Conservation (phyloP, 345 rosid species). For the Moricandia moricandioides region DNA sequence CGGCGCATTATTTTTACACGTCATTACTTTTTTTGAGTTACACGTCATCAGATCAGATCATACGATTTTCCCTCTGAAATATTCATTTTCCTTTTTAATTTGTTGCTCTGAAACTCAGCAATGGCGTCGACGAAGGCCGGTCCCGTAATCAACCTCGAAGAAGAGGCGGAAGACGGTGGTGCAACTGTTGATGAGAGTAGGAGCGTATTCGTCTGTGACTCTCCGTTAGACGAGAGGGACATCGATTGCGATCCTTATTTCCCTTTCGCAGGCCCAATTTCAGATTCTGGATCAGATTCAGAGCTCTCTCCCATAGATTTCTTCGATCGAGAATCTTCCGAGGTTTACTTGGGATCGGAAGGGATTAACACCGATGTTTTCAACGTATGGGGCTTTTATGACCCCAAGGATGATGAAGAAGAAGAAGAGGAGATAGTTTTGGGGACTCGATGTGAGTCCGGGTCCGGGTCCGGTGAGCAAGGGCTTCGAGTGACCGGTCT, state of each 20-base stretch:
- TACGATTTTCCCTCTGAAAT: conserved; percentile 29
- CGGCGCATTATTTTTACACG: conserved; percentile 10
- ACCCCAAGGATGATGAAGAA: conserved; percentile 18
- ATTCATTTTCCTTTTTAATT: not conserved
- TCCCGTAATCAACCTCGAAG: conserved; percentile 16
- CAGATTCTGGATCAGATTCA: conserved; percentile 31
- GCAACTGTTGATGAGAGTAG: not conserved
- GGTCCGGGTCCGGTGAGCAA: conserved; percentile 26
- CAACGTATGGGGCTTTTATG: conserved; percentile 33
- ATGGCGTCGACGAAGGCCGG: conserved; percentile 41
- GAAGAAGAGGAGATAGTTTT: conserved; percentile 27
- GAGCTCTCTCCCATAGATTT: conserved; percentile 29
- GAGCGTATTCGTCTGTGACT: conserved; percentile 7
- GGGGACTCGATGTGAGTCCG: conserved; percentile 5
- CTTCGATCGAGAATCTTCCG: conserved; percentile 30
- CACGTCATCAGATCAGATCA: conserved; percentile 31
- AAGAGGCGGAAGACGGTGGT: conserved; percentile 19
- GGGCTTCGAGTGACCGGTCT: conserved; percentile 49
- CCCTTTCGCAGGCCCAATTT: conserved; percentile 32
- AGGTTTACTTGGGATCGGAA: conserved; percentile 28
- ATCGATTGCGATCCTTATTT: conserved; percentile 34
- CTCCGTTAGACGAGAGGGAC: conserved; percentile 10
- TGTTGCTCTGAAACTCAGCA: conserved; percentile 16
- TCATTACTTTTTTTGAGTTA: not conserved
- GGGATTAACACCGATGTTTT: conserved; percentile 21